These are phyloP conservation scores for Rhododendron simsii DNA, from an alignment of 148 eudicot genomes.

Conservation along the genomic window DNA sequence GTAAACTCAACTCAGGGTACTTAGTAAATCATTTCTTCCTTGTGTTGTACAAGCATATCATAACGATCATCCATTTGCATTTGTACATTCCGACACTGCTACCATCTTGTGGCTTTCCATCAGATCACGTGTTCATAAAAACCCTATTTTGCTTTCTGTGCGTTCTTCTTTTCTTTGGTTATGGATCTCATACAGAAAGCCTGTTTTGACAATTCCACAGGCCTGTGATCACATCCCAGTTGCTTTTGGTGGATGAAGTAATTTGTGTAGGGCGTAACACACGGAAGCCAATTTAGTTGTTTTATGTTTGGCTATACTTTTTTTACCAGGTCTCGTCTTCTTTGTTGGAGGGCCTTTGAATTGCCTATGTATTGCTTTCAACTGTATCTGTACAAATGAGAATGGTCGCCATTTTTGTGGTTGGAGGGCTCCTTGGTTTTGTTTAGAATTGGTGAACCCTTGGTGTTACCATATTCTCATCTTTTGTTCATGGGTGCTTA, in stretches of 20 bases:
- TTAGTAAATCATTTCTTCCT: neutral
- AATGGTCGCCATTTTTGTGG: neutral
- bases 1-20: constrained; percentile 95
- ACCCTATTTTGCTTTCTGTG: neutral
- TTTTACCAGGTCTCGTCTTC: neutral
- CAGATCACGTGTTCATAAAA: neutral
- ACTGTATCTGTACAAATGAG: neutral
- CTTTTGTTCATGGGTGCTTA: neutral
- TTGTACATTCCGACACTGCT: neutral
- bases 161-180: neutral
- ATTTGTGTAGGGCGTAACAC: constrained; percentile 97
- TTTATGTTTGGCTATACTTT: neutral
- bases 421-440: neutral
- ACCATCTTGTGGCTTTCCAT: neutral
- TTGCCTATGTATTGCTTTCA: neutral
- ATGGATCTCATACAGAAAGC: neutral
- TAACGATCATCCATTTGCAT: neutral
- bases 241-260: constrained; percentile 94
- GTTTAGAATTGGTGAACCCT: neutral
- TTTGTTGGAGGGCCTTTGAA: neutral
- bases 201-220: constrained; percentile 27
- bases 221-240: constrained; percentile 85
- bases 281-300: constrained; percentile 75
- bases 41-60: neutral
- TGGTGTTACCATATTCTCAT: neutral